These are phyloP conservation scores for Auricularia cornea DNA, from an alignment of 768 basidiomycete genomes.

Conservation along the genomic window DNA sequence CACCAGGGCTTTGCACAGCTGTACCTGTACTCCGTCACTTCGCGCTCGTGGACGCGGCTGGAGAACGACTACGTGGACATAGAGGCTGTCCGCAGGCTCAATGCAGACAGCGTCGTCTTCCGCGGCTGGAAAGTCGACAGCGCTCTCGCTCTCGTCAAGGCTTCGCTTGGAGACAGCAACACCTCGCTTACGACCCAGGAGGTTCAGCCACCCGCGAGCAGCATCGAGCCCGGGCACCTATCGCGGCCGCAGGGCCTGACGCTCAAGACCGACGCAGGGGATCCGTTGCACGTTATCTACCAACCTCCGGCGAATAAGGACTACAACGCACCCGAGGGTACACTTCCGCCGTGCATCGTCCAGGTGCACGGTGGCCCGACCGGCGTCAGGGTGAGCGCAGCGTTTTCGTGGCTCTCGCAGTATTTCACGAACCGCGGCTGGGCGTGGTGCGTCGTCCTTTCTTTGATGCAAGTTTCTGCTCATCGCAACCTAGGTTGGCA, in stretches of 20 bases:
- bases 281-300: conserved; percentile 52
- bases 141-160: conserved; percentile 25
- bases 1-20: conserved; percentile 1
- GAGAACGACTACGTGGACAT: conserved; percentile 38
- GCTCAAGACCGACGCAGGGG: conserved; percentile 26
- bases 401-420: conserved; percentile 44
- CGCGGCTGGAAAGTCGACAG: conserved; percentile 35
- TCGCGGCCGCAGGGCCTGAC: conserved; percentile 43
- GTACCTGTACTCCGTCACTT: conserved; percentile 24
- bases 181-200: conserved; percentile 15
- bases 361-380: conserved; percentile 71
- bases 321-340: conserved; percentile 41
- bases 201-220: conserved; percentile 16
- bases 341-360: conserved; percentile 62
- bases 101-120: conserved; percentile 32
- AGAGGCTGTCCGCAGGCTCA: conserved; percentile 27
- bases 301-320: conserved; percentile 60
- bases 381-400: conserved; percentile 29
- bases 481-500: conserved; percentile 42
- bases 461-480: conserved; percentile 7
- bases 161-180: conserved; percentile 23
- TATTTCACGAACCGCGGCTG: conserved; percentile 66
- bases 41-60: conserved; percentile 19
- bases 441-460: conserved; percentile 47
- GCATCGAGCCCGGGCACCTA: conserved; percentile 26